Conservation (phyloP, 1,284 basidiomycete species). For the Fomitopsis pinicola region DNA sequence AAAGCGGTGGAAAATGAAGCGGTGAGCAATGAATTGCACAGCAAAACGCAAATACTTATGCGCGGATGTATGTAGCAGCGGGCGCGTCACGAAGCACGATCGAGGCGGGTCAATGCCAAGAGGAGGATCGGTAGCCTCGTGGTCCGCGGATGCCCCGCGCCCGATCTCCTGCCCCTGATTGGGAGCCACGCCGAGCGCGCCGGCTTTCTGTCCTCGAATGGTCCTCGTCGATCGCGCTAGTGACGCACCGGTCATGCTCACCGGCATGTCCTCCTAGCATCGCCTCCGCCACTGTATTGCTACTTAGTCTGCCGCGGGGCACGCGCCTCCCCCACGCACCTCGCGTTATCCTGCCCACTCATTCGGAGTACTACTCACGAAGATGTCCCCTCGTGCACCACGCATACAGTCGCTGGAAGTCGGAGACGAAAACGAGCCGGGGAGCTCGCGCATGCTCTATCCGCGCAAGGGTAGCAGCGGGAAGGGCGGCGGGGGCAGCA, state of each 20-base stretch:
- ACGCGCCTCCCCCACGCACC: too few species aligned
- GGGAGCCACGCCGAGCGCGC: not conserved
- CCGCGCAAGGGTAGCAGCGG: conserved; percentile 14
- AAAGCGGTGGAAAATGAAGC: too few species aligned
- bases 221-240: not conserved
- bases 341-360: too few species aligned
- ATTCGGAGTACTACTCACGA: not conserved
- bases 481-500: conserved; percentile 9
- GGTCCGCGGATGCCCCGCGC: not conserved
- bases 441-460: not conserved
- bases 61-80: too few species aligned
- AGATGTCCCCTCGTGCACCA: not conserved
- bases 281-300: too few species aligned
- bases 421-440: not conserved
- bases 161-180: not conserved
- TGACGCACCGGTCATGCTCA: not conserved
- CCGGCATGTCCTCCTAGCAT: too few species aligned
- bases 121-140: not conserved
- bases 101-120: not conserved
- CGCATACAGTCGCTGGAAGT: not conserved
- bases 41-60: not conserved
- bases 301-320: too few species aligned
- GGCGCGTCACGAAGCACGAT: not conserved
- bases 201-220: not conserved
- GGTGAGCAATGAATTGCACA: not conserved